These are phyloP conservation scores for Rubia yunnanensis DNA, from an alignment of 257 asterid species.

Conservation along the genomic window DNA sequence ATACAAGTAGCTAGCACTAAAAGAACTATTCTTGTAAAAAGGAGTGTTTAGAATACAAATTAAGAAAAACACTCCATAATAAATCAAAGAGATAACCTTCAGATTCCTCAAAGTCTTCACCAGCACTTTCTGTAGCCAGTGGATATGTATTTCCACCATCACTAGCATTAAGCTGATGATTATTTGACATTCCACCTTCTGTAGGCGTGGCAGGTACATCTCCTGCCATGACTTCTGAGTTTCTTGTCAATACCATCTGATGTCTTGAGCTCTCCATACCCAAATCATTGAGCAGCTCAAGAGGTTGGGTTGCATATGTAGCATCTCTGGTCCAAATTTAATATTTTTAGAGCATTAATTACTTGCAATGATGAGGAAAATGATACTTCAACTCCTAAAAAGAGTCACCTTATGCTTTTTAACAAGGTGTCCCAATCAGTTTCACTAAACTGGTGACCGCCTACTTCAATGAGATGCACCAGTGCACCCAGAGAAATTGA, in stretches of 20 bases:
- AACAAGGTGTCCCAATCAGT: conserved; percentile 91
- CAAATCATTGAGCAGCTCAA: conserved; percentile 88
- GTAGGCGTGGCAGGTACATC: conserved; percentile 18
- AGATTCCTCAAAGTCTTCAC: conserved; percentile 62
- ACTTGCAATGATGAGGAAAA: conserved; percentile 10
- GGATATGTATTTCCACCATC: conserved; percentile 45
- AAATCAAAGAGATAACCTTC: conserved; percentile 52
- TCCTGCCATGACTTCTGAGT: conserved; percentile 37
- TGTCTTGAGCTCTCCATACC: conserved; percentile 64
- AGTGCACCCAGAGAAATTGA: conserved; percentile 93
- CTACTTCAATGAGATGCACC: conserved; percentile 96
- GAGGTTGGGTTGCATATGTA: conserved; percentile 90
- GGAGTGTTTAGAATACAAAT: neutral
- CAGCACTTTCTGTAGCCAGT: conserved; percentile 21
- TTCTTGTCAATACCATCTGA: conserved; percentile 33
- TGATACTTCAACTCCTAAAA: neutral
- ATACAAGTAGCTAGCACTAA: neutral
- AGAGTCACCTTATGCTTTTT: conserved; percentile 74
- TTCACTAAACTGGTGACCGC: conserved; percentile 96
- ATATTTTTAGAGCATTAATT: conserved; percentile 15
- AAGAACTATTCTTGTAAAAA: neutral
- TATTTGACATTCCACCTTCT: conserved; percentile 28
- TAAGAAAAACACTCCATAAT: conserved; percentile 2
- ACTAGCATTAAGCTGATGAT: conserved; percentile 25
- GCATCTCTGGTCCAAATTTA: conserved; percentile 72